These are phyloP conservation scores for Suhomyces choctaworum DNA, from an alignment of 1,139 yeast genomes.

Conservation along the genomic window DNA sequence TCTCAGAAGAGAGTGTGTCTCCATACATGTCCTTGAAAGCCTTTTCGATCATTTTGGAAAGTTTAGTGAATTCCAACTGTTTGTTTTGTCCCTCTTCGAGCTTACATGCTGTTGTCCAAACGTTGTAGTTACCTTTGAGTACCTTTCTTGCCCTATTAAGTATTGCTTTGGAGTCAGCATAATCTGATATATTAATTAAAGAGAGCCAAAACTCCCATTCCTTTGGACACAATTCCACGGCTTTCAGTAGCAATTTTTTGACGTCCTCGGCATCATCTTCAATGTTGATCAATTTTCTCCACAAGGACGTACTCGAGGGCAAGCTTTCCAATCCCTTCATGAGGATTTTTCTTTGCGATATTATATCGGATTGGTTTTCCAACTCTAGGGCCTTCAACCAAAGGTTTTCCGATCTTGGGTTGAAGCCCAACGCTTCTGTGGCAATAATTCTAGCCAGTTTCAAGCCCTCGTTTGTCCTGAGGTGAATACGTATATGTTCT, in stretches of 20 bases:
- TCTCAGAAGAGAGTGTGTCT: not conserved
- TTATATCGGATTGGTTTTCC: constrained; percentile 50
- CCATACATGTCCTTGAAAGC: constrained; percentile 46
- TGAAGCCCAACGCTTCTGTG: constrained; percentile 62
- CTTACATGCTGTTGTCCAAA: constrained; percentile 74
- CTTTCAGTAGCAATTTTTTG: constrained; percentile 58
- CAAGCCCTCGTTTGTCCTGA: constrained; percentile 40
- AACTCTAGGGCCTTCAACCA: constrained; percentile 74
- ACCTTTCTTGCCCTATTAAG: constrained; percentile 62
- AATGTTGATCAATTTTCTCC: constrained; percentile 53
- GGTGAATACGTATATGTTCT: constrained; percentile 71
- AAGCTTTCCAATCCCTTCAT: constrained; percentile 60
- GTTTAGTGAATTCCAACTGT: constrained; percentile 33
- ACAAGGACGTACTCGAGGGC: constrained; percentile 49
- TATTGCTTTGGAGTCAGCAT: constrained; percentile 52
- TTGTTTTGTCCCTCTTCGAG: constrained; percentile 61
- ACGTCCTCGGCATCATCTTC: constrained; percentile 51
- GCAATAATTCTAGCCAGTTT: constrained; percentile 54
- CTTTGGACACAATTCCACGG: constrained; percentile 66
- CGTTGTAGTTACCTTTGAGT: constrained; percentile 49
- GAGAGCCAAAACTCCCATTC: constrained; percentile 66
- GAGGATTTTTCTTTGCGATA: constrained; percentile 55
- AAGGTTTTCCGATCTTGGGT: constrained; percentile 55
- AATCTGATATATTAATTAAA: constrained; percentile 44
- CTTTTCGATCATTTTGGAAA: constrained; percentile 47